phyloP scores from a whole-genome alignment of 2,329 filamentous ascomycete genomes.

The Ascochyta rabiei region DNA sequence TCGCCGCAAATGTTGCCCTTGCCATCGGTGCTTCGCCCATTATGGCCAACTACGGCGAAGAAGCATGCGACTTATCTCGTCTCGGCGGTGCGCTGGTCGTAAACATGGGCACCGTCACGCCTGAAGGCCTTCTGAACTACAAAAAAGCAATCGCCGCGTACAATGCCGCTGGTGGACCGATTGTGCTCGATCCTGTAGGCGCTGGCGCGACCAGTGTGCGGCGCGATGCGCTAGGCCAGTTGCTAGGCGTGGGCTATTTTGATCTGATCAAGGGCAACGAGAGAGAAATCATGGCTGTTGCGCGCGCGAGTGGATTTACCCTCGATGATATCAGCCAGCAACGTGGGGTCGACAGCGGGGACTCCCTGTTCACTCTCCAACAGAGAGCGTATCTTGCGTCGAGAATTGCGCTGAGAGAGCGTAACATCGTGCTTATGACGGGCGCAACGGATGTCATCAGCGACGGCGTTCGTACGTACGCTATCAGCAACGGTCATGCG shows the following conservation, averaged over 20 bases:
- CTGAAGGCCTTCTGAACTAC: constrained; percentile 75
- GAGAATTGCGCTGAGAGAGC: constrained; percentile 69
- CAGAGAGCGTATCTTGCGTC: constrained; percentile 69
- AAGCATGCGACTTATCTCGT: constrained; percentile 79
- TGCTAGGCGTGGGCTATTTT: constrained; percentile 78
- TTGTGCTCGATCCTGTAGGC: constrained; percentile 89
- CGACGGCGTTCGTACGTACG: constrained; percentile 71
- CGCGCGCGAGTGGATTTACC: constrained; percentile 56
- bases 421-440: constrained; percentile 81
- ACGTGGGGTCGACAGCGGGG: constrained; percentile 80
- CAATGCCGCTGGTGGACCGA: constrained; percentile 75
- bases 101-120: constrained; percentile 93
- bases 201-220: constrained; percentile 81
- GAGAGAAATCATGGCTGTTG: constrained; percentile 79
- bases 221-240: constrained; percentile 69
- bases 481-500: constrained; percentile 77
- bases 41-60: constrained; percentile 87
- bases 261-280: constrained; percentile 95
- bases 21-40: constrained; percentile 87
- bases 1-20: constrained; percentile 88
- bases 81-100: constrained; percentile 81
- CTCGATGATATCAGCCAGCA: constrained; percentile 60
- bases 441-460: constrained; percentile 78
- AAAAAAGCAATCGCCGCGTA: constrained; percentile 77
- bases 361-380: constrained; percentile 57